phyloP scores from a whole-genome alignment of 768 basidiomycete species.

The Saitozyma podzolica region DNA sequence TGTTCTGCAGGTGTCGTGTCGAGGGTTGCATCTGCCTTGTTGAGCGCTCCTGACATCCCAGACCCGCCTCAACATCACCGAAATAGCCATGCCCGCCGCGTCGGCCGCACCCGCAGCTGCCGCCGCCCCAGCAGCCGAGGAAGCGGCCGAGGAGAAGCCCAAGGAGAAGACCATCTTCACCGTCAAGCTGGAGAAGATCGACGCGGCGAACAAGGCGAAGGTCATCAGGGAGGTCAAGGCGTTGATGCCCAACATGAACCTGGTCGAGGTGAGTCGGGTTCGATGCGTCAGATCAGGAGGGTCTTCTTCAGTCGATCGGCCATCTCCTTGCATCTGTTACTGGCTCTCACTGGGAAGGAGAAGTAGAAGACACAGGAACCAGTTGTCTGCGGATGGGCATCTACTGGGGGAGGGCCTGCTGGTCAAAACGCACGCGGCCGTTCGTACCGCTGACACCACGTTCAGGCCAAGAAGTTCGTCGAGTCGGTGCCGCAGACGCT shows the following conservation, averaged over 20 bases:
- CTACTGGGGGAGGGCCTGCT: too few species aligned
- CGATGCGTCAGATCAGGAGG: background rate
- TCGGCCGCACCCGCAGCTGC: slow-evolving; percentile 54
- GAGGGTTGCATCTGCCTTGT: background rate
- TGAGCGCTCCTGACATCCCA: background rate
- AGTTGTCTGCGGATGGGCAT: too few species aligned
- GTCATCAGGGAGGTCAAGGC: slow-evolving; percentile 98
- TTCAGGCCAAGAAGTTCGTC: slow-evolving; percentile 97
- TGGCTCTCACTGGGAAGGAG: too few species aligned
- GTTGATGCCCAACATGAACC: slow-evolving; percentile 87
- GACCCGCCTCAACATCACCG: slow-evolving; percentile 93
- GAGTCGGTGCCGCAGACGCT: slow-evolving; percentile 88
- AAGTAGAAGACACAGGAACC: too few species aligned
- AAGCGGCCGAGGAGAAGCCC: slow-evolving; percentile 73
- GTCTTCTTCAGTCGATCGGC: slow-evolving; percentile 7
- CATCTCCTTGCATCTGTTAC: background rate
- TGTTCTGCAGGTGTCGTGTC: background rate
- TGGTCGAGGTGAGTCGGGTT: slow-evolving; percentile 78
- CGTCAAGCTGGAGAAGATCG: slow-evolving; percentile 91
- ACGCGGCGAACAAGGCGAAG: slow-evolving; percentile 88
- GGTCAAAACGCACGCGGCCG: too few species aligned
- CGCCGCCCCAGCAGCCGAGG: slow-evolving; percentile 56
- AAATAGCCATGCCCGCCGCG: slow-evolving; percentile 87
- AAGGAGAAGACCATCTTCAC: slow-evolving; percentile 99
- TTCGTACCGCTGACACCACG: slow-evolving; percentile 4